Evolutionary conservation across 2,329 filamentous ascomycete species (phyloP).

Genomic region (Cytospora piceicola): DNA sequence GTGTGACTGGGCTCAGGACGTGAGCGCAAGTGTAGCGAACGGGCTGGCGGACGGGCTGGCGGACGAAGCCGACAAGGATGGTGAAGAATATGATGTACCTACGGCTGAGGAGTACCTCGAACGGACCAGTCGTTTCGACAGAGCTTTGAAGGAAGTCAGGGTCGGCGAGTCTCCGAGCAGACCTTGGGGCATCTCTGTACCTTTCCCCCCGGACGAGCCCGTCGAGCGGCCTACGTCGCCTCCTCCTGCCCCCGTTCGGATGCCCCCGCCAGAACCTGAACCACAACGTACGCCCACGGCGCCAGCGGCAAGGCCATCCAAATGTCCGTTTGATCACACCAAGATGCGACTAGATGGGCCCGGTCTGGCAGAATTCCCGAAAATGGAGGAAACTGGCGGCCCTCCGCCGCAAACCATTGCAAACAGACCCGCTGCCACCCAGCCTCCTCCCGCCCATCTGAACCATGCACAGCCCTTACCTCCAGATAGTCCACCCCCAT

Average conservation of each 20-base stretch:
- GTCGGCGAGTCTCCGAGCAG: conserved; percentile 91
- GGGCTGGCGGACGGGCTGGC: conserved; percentile 37
- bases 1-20: conserved; percentile 81
- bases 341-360: conserved; percentile 34
- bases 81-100: conserved; percentile 42
- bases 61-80: conserved; percentile 39
- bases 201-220: conserved; percentile 48
- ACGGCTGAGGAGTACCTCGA: conserved; percentile 57
- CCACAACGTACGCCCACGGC: conserved; percentile 33
- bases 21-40: conserved; percentile 59
- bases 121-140: conserved; percentile 77
- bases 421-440: conserved; percentile 14
- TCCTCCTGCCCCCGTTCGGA: conserved; percentile 60
- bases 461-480: conserved; percentile 34
- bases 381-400: conserved; percentile 30
- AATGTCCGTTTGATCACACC: conserved; percentile 59
- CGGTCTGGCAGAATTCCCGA: conserved; percentile 27
- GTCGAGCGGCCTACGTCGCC: conserved; percentile 56
- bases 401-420: conserved; percentile 12
- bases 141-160: conserved; percentile 84
- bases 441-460: conserved; percentile 30
- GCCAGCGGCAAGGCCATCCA: conserved; percentile 41
- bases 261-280: conserved; percentile 45
- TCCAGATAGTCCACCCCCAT: conserved; percentile 36
- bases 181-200: conserved; percentile 86